Evolutionary conservation across 1,284 basidiomycete genomes (phyloP), one percentile per base, ranked within the genome.

Genomic region (Peniophora sp.): DNA sequence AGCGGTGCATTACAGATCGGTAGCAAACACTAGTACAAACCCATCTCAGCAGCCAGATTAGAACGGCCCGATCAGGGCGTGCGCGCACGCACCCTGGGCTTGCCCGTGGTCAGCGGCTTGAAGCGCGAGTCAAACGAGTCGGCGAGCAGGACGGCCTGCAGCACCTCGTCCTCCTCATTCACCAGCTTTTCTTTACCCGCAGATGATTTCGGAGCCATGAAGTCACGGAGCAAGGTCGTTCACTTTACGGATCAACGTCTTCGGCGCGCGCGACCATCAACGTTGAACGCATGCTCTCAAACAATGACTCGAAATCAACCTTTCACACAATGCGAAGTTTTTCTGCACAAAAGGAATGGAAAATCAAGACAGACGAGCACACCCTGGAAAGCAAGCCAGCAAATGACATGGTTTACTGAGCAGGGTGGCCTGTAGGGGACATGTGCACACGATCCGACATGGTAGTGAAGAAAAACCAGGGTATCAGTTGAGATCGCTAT

Each of bases 71-170:
- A 32, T 32, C 27, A 32, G 27, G n/a, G n/a, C n/a, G n/a, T n/a
- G n/a, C n/a, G n/a, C n/a, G n/a, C n/a, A 48, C n/a, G 25, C 63
- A 90, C 89, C 63, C 92, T 79, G 53, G 92, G 92, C 70, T 81
- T 88, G 62, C 81, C 79, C 46, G 79, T 75, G 32, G 92, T 96
- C 19, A 97, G 77, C 16, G 95, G 95, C 55, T 88, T 79, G 64
- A 97, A 95, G 54, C 92, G 83, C 60, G 87, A 88, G 72, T 95
- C 94, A 74, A 95, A 97, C 60, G 90, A 94, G 68, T 97, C 94
- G 12, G 95, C 93, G 43, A 97, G 83, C 49, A 97, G 82, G 52
- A 97, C 89, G 34, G 94, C 94, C 62, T 96, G 93, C 2, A 97
- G 71, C 25, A 89, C 79, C 43, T 92, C 84, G 54, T 91, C 88